Conservation (phyloP, 768 basidiomycete genomes). For the Antrodiella citrinella region DNA sequence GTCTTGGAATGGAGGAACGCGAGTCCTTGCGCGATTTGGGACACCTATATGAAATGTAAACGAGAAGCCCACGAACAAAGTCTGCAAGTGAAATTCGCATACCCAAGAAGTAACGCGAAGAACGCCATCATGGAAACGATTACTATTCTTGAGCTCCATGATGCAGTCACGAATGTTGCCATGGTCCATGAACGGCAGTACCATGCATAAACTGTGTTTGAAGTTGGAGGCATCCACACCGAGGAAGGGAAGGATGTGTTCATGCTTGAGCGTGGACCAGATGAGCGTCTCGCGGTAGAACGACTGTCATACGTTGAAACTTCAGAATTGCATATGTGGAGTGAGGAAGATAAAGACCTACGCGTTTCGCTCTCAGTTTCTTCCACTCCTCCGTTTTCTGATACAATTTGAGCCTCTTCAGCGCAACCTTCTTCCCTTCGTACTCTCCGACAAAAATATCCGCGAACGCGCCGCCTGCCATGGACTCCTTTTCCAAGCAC, state of each 20-base stretch:
- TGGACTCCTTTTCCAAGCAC: neutral
- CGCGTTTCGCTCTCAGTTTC: slow-evolving; percentile 12
- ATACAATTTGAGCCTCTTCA: slow-evolving; percentile 9
- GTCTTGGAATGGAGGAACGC: slow-evolving; percentile 2
- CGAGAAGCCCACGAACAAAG: slow-evolving; percentile 28
- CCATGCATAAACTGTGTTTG: neutral
- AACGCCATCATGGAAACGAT: neutral
- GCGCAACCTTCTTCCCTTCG: neutral
- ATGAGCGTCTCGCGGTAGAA: slow-evolving; percentile 2
- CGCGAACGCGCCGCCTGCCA: slow-evolving; percentile 1
- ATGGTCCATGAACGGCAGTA: slow-evolving; percentile 1
- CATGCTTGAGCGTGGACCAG: slow-evolving; percentile 4
- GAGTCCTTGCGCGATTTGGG: slow-evolving; percentile 2
- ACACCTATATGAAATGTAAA: neutral
- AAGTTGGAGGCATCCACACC: slow-evolving; percentile 1
- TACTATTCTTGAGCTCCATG: neutral
- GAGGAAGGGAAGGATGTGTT: slow-evolving; percentile 2
- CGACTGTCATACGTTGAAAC: neutral
- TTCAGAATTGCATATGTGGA: neutral
- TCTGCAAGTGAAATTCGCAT: slow-evolving; percentile 30
- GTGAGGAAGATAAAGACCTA: slow-evolving; percentile 15
- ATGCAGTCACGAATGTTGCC: neutral
- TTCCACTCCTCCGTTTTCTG: neutral
- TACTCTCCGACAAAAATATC: slow-evolving; percentile 1
- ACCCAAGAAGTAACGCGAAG: neutral